Conservation (phyloP, 2,329 filamentous ascomycete genomes). For the Myrmaecium sp. region DNA sequence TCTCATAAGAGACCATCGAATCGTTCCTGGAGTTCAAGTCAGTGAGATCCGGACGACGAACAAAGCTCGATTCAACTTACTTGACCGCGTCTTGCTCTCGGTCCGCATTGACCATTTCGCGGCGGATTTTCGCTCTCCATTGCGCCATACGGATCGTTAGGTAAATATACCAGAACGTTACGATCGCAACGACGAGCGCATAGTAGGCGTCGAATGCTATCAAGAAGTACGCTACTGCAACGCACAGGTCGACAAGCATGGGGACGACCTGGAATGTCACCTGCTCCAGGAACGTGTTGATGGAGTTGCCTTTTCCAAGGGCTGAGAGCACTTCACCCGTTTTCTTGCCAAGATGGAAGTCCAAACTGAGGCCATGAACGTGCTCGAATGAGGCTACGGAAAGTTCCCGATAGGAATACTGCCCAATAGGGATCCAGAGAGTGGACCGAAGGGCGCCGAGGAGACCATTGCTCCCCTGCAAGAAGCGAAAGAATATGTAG, state of each 20-base stretch:
- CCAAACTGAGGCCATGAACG: conserved; percentile 83
- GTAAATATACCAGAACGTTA: conserved; percentile 93
- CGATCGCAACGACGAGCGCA: conserved; percentile 71
- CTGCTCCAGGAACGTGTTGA: conserved; percentile 93
- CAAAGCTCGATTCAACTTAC: conserved; percentile 22
- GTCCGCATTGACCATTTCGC: conserved; percentile 88
- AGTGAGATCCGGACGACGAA: neutral
- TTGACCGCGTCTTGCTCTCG: conserved; percentile 94
- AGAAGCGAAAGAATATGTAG: conserved; percentile 60
- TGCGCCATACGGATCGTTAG: conserved; percentile 92
- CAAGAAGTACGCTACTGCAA: conserved; percentile 72
- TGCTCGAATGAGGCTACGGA: conserved; percentile 95
- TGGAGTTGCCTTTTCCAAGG: conserved; percentile 85
- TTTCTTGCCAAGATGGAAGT: conserved; percentile 92
- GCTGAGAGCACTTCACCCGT: conserved; percentile 93
- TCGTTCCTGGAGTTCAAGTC: conserved; percentile 46
- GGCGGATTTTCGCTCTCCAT: conserved; percentile 75
- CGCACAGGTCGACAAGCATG: conserved; percentile 77
- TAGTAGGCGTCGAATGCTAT: conserved; percentile 74
- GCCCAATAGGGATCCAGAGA: conserved; percentile 90
- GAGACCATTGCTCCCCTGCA: conserved; percentile 79
- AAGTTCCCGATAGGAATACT: conserved; percentile 89
- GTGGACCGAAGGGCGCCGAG: conserved; percentile 68
- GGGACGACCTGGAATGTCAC: conserved; percentile 91
- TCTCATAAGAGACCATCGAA: conserved; percentile 95